A percentile compares a stretch with the other conserved stretches of the same genome.
Conservation (phyloP, 768 basidiomycete species). For the Sporobolomyces phaffii region DNA sequence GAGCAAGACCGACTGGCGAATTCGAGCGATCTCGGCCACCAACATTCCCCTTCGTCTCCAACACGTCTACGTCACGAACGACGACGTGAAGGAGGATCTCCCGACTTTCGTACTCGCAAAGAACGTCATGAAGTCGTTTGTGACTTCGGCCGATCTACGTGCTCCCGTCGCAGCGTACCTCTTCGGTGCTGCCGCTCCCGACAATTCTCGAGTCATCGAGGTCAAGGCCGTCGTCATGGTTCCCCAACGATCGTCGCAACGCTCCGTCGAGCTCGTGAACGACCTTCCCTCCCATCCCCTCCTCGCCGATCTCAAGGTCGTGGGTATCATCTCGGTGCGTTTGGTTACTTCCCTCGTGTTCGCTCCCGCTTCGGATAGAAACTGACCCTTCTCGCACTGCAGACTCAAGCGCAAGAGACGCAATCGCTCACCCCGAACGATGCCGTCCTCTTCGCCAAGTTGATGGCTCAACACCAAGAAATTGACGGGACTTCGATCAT, state of each 20-base stretch:
- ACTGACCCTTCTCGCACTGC: slow-evolving; percentile 50
- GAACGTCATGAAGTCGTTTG: slow-evolving; percentile 90
- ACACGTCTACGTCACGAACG: slow-evolving; percentile 98
- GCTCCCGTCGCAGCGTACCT: slow-evolving; percentile 92
- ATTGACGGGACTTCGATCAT: slow-evolving; percentile 86
- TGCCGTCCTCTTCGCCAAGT: slow-evolving; percentile 85
- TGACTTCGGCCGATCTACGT: slow-evolving; percentile 84
- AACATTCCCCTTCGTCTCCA: slow-evolving; percentile 92
- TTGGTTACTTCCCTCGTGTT: neutral
- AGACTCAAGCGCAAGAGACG: slow-evolving; percentile 89
- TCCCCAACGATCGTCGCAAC: slow-evolving; percentile 91
- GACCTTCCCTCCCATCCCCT: slow-evolving; percentile 89
- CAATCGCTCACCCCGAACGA: slow-evolving; percentile 88
- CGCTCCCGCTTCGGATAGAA: neutral
- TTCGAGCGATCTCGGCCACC: slow-evolving; percentile 93
- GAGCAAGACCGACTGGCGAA: slow-evolving; percentile 99
- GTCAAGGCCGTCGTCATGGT: slow-evolving; percentile 96
- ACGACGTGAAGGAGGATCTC: slow-evolving; percentile 97
- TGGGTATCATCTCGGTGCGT: slow-evolving; percentile 40
- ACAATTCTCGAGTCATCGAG: slow-evolving; percentile 96
- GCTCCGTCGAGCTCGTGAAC: slow-evolving; percentile 80
- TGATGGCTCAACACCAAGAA: slow-evolving; percentile 94
- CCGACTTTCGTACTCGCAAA: slow-evolving; percentile 95
- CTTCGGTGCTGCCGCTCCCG: slow-evolving; percentile 76
- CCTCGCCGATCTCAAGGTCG: slow-evolving; percentile 79